Base-by-base conservation (phyloP, 169 alveolate genomes). In the Plasmodium cynomolgi region DNA sequence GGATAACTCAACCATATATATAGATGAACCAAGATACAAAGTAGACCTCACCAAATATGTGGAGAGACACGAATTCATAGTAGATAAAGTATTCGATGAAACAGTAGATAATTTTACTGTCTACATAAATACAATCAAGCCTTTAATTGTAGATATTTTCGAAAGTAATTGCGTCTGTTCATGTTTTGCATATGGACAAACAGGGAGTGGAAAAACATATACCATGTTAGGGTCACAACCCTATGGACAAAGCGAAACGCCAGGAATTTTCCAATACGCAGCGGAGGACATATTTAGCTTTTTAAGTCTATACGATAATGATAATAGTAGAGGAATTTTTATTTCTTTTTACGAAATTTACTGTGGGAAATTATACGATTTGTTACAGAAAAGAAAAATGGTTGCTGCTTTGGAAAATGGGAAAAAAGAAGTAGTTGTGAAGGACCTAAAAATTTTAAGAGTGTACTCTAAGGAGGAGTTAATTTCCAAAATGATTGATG, bases 281-380 rank as follows among this genome's bases (percentile, higher is more conserved):
- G 99, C 99, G 20, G 97, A 97, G 39, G 99, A 98, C 94, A 97
- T 99, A 15, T 98, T 98, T 95, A 94, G 97, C 62, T 93, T 97
- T 33, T 96, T 98, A 58, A 95, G 93, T 44, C 93, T 96, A 44
- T 97, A 96, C 44, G 97, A 96, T 50, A 94, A 86, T 79, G 93
- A 81, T 20, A 91, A 92, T 73, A 85, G 83, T 37, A 96, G 95
- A 56, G 97, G 97, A 29, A 96, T 98, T 33, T 95, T 94, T 92
- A 98, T 99, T 39, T 98, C 99, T 74, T 99, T 99, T 97, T 99
- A 98, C 94, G 99, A 99, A 96, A 99, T 99, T 77, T 99, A 99
- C 95, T 99, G 99, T 93, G 99, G 99, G 58, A 99, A 99, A 96
- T 98, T 99, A 41, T 99, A 97, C 88, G 99, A 99, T 96, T 96